Evolutionary conservation across 2,329 filamentous ascomycete species (phyloP).

Genomic region (Colletotrichum eleusines): DNA sequence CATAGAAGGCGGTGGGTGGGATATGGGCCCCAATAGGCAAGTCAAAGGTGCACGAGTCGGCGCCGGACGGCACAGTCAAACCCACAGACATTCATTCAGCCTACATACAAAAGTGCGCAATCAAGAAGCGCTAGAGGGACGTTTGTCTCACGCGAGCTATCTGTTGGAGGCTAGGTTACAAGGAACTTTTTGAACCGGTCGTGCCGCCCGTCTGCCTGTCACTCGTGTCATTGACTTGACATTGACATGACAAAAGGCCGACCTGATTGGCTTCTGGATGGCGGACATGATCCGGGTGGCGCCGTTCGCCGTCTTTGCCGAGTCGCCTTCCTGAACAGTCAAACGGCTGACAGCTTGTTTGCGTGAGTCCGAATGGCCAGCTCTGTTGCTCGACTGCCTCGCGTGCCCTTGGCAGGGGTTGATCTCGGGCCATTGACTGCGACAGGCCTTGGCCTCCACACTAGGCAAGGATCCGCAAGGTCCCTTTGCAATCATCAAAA

Average conservation of each 20-base stretch:
- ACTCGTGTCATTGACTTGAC: constrained; percentile 27
- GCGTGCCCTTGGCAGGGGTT: constrained; percentile 25
- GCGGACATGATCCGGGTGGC: constrained; percentile 19
- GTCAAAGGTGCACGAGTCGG: background rate
- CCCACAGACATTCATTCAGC: constrained; percentile 2
- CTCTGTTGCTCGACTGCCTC: background rate
- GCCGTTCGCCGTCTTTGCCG: constrained; percentile 28
- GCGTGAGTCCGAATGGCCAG: background rate
- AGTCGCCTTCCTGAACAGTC: constrained; percentile 26
- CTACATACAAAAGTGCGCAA: background rate
- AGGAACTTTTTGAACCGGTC: constrained; percentile 35
- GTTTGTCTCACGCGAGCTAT: too few species aligned
- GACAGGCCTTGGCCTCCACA: constrained; percentile 10
- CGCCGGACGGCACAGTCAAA: constrained; percentile 18
- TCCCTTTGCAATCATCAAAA: constrained; percentile 37
- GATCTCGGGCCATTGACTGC: constrained; percentile 23
- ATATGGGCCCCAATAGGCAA: constrained; percentile 10
- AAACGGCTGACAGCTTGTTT: background rate
- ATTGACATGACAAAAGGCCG: background rate
- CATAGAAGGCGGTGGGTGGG: background rate
- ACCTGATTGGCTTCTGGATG: constrained; percentile 21
- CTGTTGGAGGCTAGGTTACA: background rate
- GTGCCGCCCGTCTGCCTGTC: background rate
- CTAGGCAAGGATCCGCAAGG: constrained; percentile 34
- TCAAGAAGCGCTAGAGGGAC: constrained; percentile 9